These are phyloP conservation scores for Phytophthora sp. DNA, from an alignment of 352 stramenopile genomes.

Conservation along the genomic window DNA sequence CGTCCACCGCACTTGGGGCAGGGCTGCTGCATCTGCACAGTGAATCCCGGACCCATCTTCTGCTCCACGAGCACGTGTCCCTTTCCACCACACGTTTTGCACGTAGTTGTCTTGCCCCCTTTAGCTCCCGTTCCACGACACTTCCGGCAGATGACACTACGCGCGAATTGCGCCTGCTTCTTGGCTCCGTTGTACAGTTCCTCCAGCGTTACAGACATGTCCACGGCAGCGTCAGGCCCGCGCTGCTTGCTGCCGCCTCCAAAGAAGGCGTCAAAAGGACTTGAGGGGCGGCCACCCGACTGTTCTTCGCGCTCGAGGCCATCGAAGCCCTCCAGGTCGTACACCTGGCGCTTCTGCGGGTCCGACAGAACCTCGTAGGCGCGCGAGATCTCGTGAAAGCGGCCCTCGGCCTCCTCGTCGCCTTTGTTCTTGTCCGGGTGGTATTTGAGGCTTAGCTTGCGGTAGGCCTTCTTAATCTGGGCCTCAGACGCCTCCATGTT, in stretches of 20 bases:
- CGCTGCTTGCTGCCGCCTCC: slow-evolving; percentile 72
- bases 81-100: slow-evolving; percentile 73
- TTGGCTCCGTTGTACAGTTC: slow-evolving; percentile 87
- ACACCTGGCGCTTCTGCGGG: slow-evolving; percentile 88
- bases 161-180: slow-evolving; percentile 71
- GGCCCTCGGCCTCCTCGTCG: slow-evolving; percentile 77
- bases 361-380: slow-evolving; percentile 94
- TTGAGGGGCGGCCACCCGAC: slow-evolving; percentile 49
- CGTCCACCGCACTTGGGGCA: slow-evolving; percentile 84
- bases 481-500: slow-evolving; percentile 85
- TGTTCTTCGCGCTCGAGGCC: slow-evolving; percentile 83
- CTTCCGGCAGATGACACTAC: slow-evolving; percentile 87
- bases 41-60: slow-evolving; percentile 83
- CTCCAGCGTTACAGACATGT: slow-evolving; percentile 82
- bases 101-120: slow-evolving; percentile 79
- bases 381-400: slow-evolving; percentile 91
- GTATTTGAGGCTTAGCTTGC: slow-evolving; percentile 96
- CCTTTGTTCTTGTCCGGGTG: slow-evolving; percentile 93
- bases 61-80: slow-evolving; percentile 85
- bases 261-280: slow-evolving; percentile 84
- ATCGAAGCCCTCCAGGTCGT: slow-evolving; percentile 93
- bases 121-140: slow-evolving; percentile 84
- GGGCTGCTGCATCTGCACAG: slow-evolving; percentile 91
- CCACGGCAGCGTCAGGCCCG: slow-evolving; percentile 78
- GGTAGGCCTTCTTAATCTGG: slow-evolving; percentile 96